These are phyloP conservation scores for Russula dissimulans DNA, from an alignment of 768 basidiomycete species.

Conservation along the genomic window DNA sequence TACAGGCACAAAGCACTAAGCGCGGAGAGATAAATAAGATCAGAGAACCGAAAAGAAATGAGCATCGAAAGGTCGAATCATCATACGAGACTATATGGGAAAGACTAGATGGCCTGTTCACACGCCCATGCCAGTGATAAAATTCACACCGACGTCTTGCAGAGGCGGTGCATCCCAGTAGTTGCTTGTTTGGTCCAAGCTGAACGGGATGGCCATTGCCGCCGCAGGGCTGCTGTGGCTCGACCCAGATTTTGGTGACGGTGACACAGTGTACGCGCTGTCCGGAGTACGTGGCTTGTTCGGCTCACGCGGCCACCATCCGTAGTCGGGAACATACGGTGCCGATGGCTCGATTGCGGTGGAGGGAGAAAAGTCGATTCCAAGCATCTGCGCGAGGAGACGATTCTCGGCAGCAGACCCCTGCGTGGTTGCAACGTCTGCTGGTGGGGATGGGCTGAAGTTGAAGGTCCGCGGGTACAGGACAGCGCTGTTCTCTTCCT, in stretches of 20 bases:
- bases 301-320: constrained; percentile 18
- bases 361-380: constrained; percentile 13
- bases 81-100: background rate
- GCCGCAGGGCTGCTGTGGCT: constrained; percentile 16
- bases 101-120: background rate
- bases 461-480: background rate
- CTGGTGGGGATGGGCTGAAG: background rate
- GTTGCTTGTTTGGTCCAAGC: constrained; percentile 17
- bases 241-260: constrained; percentile 16
- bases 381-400: constrained; percentile 19
- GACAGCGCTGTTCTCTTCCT: background rate
- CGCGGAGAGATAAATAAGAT: background rate
- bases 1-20: background rate
- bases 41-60: background rate
- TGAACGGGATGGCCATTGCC: constrained; percentile 19
- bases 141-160: constrained; percentile 7
- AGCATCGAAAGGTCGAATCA: background rate
- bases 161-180: constrained; percentile 14
- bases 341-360: constrained; percentile 3
- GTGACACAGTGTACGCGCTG: constrained; percentile 8
- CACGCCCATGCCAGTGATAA: background rate
- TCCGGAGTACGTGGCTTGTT: constrained; percentile 3
- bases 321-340: constrained; percentile 11
- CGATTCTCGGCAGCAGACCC: constrained; percentile 7
- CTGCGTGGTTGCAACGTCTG: background rate